Evolutionary conservation across 2,329 filamentous ascomycete species (phyloP).

Genomic region (Aspergillus persii): DNA sequence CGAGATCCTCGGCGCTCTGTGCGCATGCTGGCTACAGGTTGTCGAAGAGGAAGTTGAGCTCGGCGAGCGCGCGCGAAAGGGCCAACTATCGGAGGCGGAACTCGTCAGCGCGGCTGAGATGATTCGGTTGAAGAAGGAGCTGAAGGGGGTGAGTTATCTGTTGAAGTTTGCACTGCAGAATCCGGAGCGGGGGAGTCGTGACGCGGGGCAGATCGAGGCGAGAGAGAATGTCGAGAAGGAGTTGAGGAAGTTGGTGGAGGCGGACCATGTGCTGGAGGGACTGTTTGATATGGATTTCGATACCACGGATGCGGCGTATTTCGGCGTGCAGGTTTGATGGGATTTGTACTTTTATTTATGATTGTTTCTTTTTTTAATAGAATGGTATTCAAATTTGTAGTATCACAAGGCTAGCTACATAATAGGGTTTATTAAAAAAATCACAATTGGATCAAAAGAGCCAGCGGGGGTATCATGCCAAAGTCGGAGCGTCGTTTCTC

Average conservation of each 20-base stretch:
- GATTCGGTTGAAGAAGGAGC: conserved; percentile 23
- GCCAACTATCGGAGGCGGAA: not conserved
- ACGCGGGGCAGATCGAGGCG: conserved; percentile 20
- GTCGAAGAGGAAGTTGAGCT: conserved; percentile 33
- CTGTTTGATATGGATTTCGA: conserved; percentile 27
- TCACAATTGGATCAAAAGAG: not conserved
- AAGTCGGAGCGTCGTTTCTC: not conserved
- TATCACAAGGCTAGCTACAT: not conserved
- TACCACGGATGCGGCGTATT: conserved; percentile 9
- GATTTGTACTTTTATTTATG: not conserved
- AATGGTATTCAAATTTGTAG: not conserved
- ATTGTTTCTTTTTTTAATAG: not conserved
- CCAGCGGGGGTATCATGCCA: not conserved
- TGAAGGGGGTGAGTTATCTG: conserved; percentile 28
- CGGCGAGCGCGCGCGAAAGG: not conserved
- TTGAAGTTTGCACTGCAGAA: conserved; percentile 32
- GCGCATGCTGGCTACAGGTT: conserved; percentile 62
- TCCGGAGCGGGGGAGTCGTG: conserved; percentile 17
- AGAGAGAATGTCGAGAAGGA: conserved; percentile 34
- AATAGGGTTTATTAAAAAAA: not conserved
- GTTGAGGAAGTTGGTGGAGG: conserved; percentile 34
- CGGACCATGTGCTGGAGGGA: conserved; percentile 31
- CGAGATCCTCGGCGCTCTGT: conserved; percentile 62
- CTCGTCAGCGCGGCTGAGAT: conserved; percentile 10
- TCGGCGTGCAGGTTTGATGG: not conserved